Conservation (phyloP, 495 filamentous ascomycete species). For the Friedmanniomyces endolithicus region DNA sequence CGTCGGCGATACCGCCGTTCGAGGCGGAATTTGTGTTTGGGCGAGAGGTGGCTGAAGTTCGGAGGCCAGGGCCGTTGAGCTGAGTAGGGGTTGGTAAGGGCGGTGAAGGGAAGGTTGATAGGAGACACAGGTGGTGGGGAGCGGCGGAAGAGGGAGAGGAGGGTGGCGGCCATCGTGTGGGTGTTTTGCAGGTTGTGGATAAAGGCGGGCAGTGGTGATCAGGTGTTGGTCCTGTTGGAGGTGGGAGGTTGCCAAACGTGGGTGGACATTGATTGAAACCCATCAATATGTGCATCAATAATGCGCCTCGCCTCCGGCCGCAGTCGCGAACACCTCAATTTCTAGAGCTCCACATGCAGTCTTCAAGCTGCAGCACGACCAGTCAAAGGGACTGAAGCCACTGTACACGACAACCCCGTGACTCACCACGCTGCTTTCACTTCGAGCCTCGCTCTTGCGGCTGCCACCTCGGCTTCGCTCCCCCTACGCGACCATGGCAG, state of each 20-base stretch:
- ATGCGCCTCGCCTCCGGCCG: too few species aligned
- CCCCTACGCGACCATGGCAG: conserved; percentile 34
- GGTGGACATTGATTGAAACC: neutral
- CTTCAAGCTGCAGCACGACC: neutral
- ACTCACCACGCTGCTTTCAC: conserved; percentile 8
- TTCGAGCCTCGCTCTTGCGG: neutral
- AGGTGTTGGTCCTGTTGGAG: neutral
- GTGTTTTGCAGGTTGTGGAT: neutral
- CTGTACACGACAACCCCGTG: neutral
- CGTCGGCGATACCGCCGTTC: conserved; percentile 47
- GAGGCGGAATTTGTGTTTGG: conserved; percentile 74
- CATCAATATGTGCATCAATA: neutral
- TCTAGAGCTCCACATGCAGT: too few species aligned
- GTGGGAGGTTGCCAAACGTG: neutral
- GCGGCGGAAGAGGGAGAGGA: conserved; percentile 15
- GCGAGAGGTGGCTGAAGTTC: conserved; percentile 67
- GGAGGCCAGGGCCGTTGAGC: conserved; percentile 89
- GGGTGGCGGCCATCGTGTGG: neutral
- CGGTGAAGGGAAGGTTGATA: conserved; percentile 21
- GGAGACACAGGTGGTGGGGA: conserved; percentile 1
- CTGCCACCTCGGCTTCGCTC: conserved; percentile 7
- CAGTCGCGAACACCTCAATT: too few species aligned
- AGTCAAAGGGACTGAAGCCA: neutral
- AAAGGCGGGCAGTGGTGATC: neutral
- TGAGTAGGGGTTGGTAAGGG: conserved; percentile 47